Conservation (phyloP, 306 rosid species). For the Prinsepia uniflora region DNA sequence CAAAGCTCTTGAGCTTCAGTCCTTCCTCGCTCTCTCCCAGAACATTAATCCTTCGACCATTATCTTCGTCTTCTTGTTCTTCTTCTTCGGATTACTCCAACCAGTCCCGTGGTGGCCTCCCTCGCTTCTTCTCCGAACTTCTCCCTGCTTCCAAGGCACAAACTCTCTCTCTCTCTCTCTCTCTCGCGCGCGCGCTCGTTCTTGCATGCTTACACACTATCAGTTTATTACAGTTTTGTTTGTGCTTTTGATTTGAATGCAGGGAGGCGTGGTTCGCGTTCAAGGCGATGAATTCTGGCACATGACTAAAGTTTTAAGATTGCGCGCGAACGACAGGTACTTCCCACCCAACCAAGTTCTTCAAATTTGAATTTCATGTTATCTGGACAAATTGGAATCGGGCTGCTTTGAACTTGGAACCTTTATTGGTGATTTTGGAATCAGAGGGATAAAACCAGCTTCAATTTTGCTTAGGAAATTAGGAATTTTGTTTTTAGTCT, state of each 20-base stretch:
- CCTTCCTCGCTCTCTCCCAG: conserved; percentile 23
- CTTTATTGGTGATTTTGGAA: conserved; percentile 2
- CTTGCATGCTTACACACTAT: neutral
- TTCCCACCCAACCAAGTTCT: neutral
- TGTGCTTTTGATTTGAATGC: conserved; percentile 20
- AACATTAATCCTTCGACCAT: conserved; percentile 41
- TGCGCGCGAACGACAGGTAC: conserved; percentile 69
- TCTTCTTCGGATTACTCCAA: conserved; percentile 46
- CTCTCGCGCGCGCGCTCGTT: too few relatives aligned
- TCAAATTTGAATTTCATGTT: conserved; percentile 11
- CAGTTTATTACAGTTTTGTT: neutral
- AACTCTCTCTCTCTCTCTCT: too few relatives aligned
- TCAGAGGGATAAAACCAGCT: neutral
- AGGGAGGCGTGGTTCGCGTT: conserved; percentile 67
- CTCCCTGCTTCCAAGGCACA: conserved; percentile 79
- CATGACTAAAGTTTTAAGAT: conserved; percentile 83
- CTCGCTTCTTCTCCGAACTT: conserved; percentile 77
- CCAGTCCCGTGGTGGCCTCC: conserved; percentile 88
- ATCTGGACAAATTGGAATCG: neutral
- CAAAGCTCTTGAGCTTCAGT: conserved; percentile 16
- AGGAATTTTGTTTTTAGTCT: too few relatives aligned
- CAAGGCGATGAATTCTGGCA: conserved; percentile 94
- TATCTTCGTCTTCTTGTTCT: conserved; percentile 48
- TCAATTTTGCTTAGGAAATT: too few relatives aligned
- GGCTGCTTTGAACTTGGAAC: neutral